Evolutionary conservation across 495 filamentous ascomycete genomes (phyloP), one percentile per base, ranked within the genome.

Genomic region (Penicillium dipodomyicola): DNA sequence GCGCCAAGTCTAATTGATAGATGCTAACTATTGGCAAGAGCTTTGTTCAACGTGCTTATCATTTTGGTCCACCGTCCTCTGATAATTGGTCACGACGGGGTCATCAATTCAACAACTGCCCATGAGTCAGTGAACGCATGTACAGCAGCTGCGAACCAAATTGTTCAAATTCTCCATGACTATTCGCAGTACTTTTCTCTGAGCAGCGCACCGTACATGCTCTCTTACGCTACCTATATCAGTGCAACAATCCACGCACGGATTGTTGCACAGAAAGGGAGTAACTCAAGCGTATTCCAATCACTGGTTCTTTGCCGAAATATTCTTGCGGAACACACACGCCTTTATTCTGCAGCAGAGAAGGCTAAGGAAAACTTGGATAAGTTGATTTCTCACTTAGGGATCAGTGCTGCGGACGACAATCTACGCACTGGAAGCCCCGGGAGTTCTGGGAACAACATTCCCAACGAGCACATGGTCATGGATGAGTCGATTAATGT

Each of bases 181-280:
- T 71, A 71, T 37, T 60, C 64, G 5, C 53, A 59, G 25, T 57
- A 64, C 19, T 71, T 67, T 37, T 62, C 66, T 12, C 59, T 71
- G 25, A 58, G 52, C 25, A 63, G 57, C 4, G 67, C 69, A 10
- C 69, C 69, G 2, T 72, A 70, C 51, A 62, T 72, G 60, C 57
- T 72, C 0, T 72, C 69, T 1, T 72, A 72, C 43, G 65, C 69
- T 0, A 72, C 69, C 0, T 72, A 72, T 39, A 68, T 72, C 49
- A 65, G 65, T 40, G 69, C 69, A 22, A 72, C 67, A 1, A 70
- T 72, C 23, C 67, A 72, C 44, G 69, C 64, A 5, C 58, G 65
- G 3, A 64, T 72, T 10, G 66, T 62, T 10, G 66, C 66, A 5
- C 66, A 67, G 14, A 68, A 67, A 33, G 64, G 66, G 22, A 56